These are phyloP conservation scores for Arthrocladium fulminans DNA, from an alignment of 2,329 filamentous ascomycete species.

Conservation along the genomic window DNA sequence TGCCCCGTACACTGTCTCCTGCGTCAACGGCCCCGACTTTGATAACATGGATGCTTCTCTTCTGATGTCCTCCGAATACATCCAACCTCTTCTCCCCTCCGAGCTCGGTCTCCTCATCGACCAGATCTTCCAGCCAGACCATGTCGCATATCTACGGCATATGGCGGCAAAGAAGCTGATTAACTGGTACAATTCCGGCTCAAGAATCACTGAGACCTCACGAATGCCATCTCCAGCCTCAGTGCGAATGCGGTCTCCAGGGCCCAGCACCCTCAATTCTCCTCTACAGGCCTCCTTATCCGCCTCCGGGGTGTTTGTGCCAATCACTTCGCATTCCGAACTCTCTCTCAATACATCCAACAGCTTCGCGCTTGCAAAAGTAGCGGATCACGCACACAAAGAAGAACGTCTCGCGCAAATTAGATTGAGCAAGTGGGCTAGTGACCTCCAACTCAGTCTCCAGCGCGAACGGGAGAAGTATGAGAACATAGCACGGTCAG, in stretches of 20 bases:
- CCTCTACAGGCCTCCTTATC: constrained; percentile 21
- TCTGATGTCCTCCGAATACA: constrained; percentile 84
- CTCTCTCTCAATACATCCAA: constrained; percentile 27
- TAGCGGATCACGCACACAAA: constrained; percentile 50
- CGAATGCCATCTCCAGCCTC: constrained; percentile 19
- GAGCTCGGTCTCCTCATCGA: constrained; percentile 64
- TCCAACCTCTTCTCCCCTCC: constrained; percentile 67
- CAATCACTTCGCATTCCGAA: constrained; percentile 19
- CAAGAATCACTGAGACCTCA: constrained; percentile 20
- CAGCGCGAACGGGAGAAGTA: constrained; percentile 64
- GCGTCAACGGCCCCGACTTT: constrained; percentile 58
- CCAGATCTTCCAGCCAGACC: constrained; percentile 67
- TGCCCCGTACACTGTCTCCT: constrained; percentile 67
- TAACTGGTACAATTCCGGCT: constrained; percentile 50
- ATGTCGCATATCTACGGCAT: constrained; percentile 72
- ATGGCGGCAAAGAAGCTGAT: constrained; percentile 73
- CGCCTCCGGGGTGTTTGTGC: constrained; percentile 25
- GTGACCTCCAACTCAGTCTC: constrained; percentile 67
- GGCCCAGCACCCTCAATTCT: constrained; percentile 22
- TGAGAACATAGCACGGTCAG: constrained; percentile 51
- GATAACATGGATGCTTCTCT: constrained; percentile 88
- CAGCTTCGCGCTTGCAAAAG: constrained; percentile 53
- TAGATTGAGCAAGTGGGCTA: constrained; percentile 72
- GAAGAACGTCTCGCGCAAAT: constrained; percentile 58
- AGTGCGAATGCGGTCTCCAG: background rate